Percentiles rank a stretch among this genome's conserved stretches.
These are phyloP conservation scores for Schizosaccharomyces cryophilus DNA, from an alignment of 805 yeast species.

Conservation along the genomic window DNA sequence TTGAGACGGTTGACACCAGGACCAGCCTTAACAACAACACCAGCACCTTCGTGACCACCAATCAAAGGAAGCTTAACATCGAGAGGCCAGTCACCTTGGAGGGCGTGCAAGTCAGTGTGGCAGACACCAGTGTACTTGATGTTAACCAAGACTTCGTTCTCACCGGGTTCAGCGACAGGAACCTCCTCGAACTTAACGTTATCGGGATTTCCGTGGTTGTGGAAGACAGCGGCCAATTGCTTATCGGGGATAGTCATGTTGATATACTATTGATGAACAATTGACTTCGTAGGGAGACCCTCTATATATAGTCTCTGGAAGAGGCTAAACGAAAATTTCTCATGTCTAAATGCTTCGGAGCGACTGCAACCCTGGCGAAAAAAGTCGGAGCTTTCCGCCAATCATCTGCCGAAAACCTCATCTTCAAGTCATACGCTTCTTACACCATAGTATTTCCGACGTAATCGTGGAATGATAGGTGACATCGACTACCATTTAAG, in stretches of 20 bases:
- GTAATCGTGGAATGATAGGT: too few species aligned
- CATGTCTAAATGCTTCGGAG: too few species aligned
- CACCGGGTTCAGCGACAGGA: constrained; percentile 56
- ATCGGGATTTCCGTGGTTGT: constrained; percentile 29
- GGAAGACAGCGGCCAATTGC: constrained; percentile 21
- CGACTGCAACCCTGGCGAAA: too few species aligned
- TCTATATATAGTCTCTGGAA: too few species aligned
- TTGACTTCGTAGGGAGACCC: too few species aligned
- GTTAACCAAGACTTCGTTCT: constrained; percentile 56
- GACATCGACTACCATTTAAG: too few species aligned
- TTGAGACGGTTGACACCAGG: constrained; percentile 41
- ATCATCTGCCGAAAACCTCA: too few species aligned
- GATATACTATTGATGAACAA: neutral
- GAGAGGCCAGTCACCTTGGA: constrained; percentile 86
- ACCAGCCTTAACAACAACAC: constrained; percentile 59
- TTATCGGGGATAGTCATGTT: neutral
- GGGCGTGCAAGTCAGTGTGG: constrained; percentile 83
- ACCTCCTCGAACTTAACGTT: constrained; percentile 33
- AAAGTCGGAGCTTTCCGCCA: too few species aligned
- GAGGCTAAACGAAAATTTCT: too few species aligned
- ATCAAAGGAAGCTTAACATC: constrained; percentile 47
- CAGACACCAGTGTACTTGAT: constrained; percentile 79
- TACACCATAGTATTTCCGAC: too few species aligned
- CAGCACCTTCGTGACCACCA: constrained; percentile 84
- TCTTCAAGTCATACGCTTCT: too few species aligned